Base-by-base conservation (phyloP, 495 filamentous ascomycete genomes). In the Friedmanniomyces endolithicus region DNA sequence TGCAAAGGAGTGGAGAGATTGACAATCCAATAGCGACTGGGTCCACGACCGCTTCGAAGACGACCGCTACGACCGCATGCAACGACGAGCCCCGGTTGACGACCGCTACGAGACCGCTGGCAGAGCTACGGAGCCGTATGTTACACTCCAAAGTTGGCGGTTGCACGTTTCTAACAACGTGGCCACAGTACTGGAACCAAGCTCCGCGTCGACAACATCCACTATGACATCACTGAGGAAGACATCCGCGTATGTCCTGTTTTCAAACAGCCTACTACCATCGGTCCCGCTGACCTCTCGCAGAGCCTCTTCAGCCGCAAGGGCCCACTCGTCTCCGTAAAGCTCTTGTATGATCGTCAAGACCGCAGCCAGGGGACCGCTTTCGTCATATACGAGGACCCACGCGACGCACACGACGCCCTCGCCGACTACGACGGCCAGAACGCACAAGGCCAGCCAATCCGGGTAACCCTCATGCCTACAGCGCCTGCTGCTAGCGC, bases 361-460 rank as follows among this genome's bases (percentile, higher is more conserved):
- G 90, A 92, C 58, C 88, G 90, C 67, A 94, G 87, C 24, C 81
- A 88, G 63, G 90, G 90, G 53, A 79, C 82, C 25, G 88, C 88
- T 22, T 92, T 81, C 65, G 85, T 95, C 48, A 92, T 84, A 23
- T 95, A 94, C 67, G 74, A 78, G 57, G 75, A 73, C 25, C 63
- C 76, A 23, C 71, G 72, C 55, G 85, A 94, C 65, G 90, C 90
- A 6, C 72, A 75, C 58, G 68, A 74, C 20, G 92, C 90, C 6
- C 80, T 95, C 56, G 72, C 71, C 40, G 86, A 95, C 61, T 95
- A 82, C 59, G 84, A 95, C 67, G 86, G 87, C 48, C 89, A 90
- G 55, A 95, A 95, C 68, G 90, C 90, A 34, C 86, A 90, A 59
- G 79, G 81, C 53, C 88, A 95, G 67, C 89, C 87, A 1, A 95